These are phyloP conservation scores for Drechslera avenae DNA, from an alignment of 2,329 filamentous ascomycete genomes.

Conservation along the genomic window DNA sequence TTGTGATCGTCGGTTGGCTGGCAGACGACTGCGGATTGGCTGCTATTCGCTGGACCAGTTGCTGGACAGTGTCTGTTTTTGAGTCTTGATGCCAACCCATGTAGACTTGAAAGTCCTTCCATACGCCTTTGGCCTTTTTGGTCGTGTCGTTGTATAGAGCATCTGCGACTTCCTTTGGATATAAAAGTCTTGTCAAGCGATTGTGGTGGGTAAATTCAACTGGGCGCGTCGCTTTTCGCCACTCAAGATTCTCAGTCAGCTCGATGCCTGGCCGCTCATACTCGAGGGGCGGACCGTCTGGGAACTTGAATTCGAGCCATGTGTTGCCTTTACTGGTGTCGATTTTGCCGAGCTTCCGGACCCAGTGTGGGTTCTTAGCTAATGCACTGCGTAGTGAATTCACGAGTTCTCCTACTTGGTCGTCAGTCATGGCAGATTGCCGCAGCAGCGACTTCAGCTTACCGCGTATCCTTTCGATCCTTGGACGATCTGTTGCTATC, in stretches of 20 bases:
- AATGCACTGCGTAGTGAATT: conserved; percentile 39
- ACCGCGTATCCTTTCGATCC: conserved; percentile 49
- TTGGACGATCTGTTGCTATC: conserved; percentile 50
- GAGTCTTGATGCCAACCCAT: conserved; percentile 32
- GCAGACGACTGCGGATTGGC: conserved; percentile 9
- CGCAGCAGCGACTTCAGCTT: conserved; percentile 5
- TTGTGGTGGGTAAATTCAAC: conserved; percentile 46
- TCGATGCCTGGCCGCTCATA: conserved; percentile 54
- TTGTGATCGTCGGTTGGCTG: conserved; percentile 9
- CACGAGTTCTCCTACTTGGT: conserved; percentile 43
- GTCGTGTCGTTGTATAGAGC: conserved; percentile 34
- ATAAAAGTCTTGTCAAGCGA: conserved; percentile 36
- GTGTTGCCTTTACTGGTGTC: conserved; percentile 49
- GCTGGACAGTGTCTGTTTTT: conserved; percentile 18
- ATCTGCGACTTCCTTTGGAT: conserved; percentile 26
- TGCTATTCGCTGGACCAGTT: conserved; percentile 16
- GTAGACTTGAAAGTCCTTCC: conserved; percentile 32
- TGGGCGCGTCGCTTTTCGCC: conserved; percentile 37
- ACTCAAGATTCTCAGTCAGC: conserved; percentile 48
- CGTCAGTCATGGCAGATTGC: conserved; percentile 8
- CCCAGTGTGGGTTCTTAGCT: conserved; percentile 38
- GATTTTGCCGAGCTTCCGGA: conserved; percentile 44
- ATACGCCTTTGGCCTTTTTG: conserved; percentile 23
- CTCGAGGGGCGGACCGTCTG: conserved; percentile 55
- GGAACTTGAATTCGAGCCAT: conserved; percentile 57